A percentile compares a stretch with the other conserved stretches of the same genome.
Evolutionary conservation across 108 stramenopile species (phyloP).

Genomic region (Fragilariopsis cylindrus): DNA sequence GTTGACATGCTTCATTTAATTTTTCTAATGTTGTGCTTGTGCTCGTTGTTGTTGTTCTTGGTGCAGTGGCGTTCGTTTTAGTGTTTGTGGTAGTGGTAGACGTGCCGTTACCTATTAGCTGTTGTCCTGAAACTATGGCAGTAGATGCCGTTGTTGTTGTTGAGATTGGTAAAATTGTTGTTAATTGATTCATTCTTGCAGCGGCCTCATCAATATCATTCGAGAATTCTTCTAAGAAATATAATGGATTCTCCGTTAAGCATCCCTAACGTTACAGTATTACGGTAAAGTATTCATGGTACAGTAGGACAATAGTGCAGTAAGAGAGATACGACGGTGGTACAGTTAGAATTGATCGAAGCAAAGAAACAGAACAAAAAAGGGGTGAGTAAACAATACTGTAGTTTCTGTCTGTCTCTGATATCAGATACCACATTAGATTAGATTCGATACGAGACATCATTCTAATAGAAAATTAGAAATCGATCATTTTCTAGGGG

Average conservation of each 20-base stretch:
- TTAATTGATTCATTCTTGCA: constrained; percentile 20
- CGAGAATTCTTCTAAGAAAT: constrained; percentile 25
- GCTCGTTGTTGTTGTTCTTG: no score
- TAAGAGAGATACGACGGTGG: no score
- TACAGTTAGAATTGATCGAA: no score
- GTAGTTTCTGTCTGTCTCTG: no score
- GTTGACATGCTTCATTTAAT: constrained; percentile 19
- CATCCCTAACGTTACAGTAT: constrained; percentile 30
- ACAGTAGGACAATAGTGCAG: neutral
- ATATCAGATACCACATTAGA: no score
- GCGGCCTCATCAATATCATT: constrained; percentile 16
- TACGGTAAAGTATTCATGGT: neutral
- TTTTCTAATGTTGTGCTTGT: neutral
- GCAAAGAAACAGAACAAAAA: no score
- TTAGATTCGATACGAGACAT: no score
- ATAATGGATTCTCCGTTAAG: constrained; percentile 37
- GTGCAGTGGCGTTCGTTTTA: no score
- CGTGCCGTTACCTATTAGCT: neutral
- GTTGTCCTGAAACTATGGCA: neutral
- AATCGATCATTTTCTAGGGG: neutral
- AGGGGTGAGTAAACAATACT: no score
- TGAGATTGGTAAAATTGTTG: neutral
- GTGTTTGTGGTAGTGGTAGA: neutral
- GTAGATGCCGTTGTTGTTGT: no score
- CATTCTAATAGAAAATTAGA: neutral